These are phyloP conservation scores for Xylaria sp. DNA, from an alignment of 2,329 filamentous ascomycete genomes.

Conservation along the genomic window DNA sequence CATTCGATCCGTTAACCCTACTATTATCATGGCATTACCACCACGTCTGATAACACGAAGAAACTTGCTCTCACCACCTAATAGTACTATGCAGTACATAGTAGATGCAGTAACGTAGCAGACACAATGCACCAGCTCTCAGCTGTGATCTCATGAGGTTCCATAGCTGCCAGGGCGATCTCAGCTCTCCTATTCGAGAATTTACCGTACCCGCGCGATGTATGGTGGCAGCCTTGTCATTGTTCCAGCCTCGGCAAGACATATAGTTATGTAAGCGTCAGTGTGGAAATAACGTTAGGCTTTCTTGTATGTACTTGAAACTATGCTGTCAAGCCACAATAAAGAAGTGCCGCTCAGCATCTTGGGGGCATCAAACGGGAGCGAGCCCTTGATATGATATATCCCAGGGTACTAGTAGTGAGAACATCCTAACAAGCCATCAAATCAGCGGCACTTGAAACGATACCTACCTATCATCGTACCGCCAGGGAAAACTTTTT, in stretches of 20 bases:
- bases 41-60: neutral
- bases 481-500: slow-evolving; percentile 12
- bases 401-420: neutral
- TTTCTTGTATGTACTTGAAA: neutral
- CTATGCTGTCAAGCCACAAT: neutral
- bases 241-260: neutral
- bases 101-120: too few relatives aligned
- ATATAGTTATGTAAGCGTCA: neutral
- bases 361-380: neutral
- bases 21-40: neutral
- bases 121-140: neutral
- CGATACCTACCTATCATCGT: slow-evolving; percentile 20
- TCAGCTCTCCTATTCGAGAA: too few relatives aligned
- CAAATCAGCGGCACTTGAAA: slow-evolving; percentile 19
- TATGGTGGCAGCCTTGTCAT: neutral
- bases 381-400: neutral
- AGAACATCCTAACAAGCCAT: slow-evolving; percentile 14
- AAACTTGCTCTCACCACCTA: too few relatives aligned
- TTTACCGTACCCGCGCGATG: too few relatives aligned
- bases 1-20: neutral
- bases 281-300: neutral
- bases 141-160: neutral
- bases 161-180: neutral
- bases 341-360: neutral
- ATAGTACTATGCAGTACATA: too few relatives aligned